Evolutionary conservation across 768 basidiomycete genomes (phyloP), one percentile per base, ranked within the genome.

Genomic region (Calocybe gangraenosa): DNA sequence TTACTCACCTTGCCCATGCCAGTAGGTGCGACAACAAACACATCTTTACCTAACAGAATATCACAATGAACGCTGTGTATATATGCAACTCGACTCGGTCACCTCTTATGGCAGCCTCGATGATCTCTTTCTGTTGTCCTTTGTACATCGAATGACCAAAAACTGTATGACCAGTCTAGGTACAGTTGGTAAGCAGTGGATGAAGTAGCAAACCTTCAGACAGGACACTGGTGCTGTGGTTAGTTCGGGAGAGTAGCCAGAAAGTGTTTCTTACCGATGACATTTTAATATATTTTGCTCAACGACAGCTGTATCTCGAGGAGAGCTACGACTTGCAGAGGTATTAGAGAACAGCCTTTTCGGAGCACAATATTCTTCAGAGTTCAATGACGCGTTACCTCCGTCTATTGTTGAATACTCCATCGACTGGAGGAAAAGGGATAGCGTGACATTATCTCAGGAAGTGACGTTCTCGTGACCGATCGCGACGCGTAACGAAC

Each of bases 11-110:
- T 92, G 25, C 90, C 91, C 85, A 92, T 88, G 3, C 90, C 88
- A 8, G 91, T 92, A 0, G 90, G 88, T 14, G 89, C 90, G 2
- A 91, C 72, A 8, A 89, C 86, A 39, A 91, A 74, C 11, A 91
- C 79, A 61, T 91, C 88, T 7, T 63, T 65, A 3, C 84, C 87
- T 87, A 4, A 30, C 30, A 17, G 11, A 19, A 14, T 11, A 2
- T 17, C 28, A 9, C n/a, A 36, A 4, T 47, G 35, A 7, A 17
- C 19, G n/a, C 20, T 32, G 37, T 32, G 17, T 14, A 18, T 10
- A 6, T n/a, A 2, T 21, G 8, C 2, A 7, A 17, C 20, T 42
- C 9, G 13, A 34, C 7, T 20, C 33, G 36, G 67, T 15, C 46
- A 80, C 88, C 87, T 52, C 63, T 61, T 21, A 84, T 65, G 2